Base-by-base conservation (phyloP, 164 flowering plant species). In the Stephania yunnanensis region DNA sequence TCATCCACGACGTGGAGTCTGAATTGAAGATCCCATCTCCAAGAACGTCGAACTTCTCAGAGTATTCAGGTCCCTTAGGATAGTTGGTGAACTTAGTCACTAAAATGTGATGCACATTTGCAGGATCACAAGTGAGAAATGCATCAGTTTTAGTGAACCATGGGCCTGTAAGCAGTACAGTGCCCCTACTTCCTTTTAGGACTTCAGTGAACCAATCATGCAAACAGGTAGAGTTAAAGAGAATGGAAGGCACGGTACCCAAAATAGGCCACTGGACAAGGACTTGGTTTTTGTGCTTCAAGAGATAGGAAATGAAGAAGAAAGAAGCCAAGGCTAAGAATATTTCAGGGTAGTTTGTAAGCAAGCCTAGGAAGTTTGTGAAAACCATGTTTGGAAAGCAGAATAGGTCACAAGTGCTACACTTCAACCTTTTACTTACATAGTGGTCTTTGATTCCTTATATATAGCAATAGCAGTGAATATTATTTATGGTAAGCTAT, bases 1-100 rank as follows among this genome's bases (percentile, higher is more conserved):
- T 6, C 76, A 17, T 53, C 83, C 83, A 81, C 1, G 66, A 42
- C 2, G 73, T 74, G 2, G 31, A 66, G 25, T 81, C 83, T 10
- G 77, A 67, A 30, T 78, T 81, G 72, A 81, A 78, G 22, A 81
- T 81, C 6, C 83, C 83, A 46, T 76, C 79, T 15, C 83, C 83
- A 29, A 78, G 76, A 17, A 81, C 10, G 22, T 81, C 79, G 17
- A 68, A 68, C 13, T 31, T 68, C 48, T 68, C 71, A 15, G 12
- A 12, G 45, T 31, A 68, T 6, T 68, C 46, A 4, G 71, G 20
- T 5, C 71, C 71, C 17, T 68, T 68, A 10, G 46, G 45, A 45
- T 31, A 68, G 46, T 36, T 68, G 11, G 71, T 7, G n/a, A 22
- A 30, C 4, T 68, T 68, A 46, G 71, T 68, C 17, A 31, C 46